Evolutionary conservation across 371 early-diverging fungal species (phyloP), one percentile per base, ranked within the genome.

Genomic region (Choanephora cucurbitarum): DNA sequence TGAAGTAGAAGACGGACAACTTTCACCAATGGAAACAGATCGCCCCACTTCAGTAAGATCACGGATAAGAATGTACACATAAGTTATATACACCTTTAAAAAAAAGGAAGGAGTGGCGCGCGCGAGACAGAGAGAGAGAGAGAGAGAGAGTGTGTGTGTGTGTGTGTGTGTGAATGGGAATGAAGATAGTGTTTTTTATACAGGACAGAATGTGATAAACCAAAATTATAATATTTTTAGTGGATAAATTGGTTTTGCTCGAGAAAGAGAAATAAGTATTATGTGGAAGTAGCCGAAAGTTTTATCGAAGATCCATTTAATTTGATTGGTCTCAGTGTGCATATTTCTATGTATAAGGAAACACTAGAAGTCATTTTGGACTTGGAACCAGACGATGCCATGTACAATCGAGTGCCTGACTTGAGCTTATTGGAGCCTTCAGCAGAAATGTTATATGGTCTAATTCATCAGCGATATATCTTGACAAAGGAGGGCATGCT

Each of bases 231-330:
- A n/a, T n/a, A n/a, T n/a, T n/a, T n/a, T 41, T 67, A 84, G 59
- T 97, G 97, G 96, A 87, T 95, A 33, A 80, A 84, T n/a, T 94
- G 95, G 94, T 97, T 92, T 72, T 90, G 90, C 62, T 84, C 88
- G 5, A 74, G 85, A 43, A 73, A 79, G 22, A 91, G 91, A 31
- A 82, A 91, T 64, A 90, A 90, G 60, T 88, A 83, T 63, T 93
- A 89, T 72, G 85, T 87, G 44, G 88, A 90, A 60, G 88, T 95
- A 2, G 85, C 89, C 40, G 90, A 89, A 52, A 87, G 87, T 24
- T 95, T 88, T 67, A 92, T 93, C 53, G 85, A 86, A 60, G 98
- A 98, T 73, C 82, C 90, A 48, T 98, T 98, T 70, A 97, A 98
- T 74, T 71, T 97, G 41, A 88, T 90, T 24, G 97, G 97, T 14